Conservation (phyloP, 129 eudicot genomes). For the Lactuca sativa region DNA sequence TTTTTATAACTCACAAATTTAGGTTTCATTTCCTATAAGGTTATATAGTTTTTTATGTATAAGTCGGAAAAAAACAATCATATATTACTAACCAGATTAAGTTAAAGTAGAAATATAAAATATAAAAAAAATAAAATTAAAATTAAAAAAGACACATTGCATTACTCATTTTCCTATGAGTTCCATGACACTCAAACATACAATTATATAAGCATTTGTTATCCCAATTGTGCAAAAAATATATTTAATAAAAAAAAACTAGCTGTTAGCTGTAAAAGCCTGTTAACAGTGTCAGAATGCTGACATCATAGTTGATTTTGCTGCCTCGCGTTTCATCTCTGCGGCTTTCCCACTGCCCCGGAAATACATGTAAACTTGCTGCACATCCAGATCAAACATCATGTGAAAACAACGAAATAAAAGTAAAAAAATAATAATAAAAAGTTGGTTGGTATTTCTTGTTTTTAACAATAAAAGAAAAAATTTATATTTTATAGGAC, state of each 20-base stretch:
- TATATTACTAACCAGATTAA: no score
- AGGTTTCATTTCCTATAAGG: no score
- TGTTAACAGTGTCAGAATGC: conserved; percentile 43
- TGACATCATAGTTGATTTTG: conserved; percentile 79
- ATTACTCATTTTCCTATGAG: conserved; percentile 7
- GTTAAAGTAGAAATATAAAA: no score
- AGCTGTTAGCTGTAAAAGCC: background rate
- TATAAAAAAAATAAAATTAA: no score
- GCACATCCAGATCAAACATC: conserved; percentile 30
- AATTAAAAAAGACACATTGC: background rate
- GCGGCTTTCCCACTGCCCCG: conserved; percentile 95
- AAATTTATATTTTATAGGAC: conserved; percentile 29
- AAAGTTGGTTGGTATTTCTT: background rate
- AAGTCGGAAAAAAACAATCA: no score
- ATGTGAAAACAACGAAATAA: background rate
- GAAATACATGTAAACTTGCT: conserved; percentile 96
- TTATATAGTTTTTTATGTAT: no score
- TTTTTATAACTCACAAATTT: no score
- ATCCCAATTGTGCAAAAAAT: conserved; percentile 11
- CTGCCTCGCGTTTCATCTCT: conserved; percentile 87
- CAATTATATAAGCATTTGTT: conserved; percentile 1
- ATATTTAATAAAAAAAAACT: conserved; percentile 2
- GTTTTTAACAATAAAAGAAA: background rate
- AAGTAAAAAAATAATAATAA: no score
- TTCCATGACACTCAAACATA: conserved; percentile 8